These are phyloP conservation scores for Nowakowskiella sp. DNA, from an alignment of 192 early-diverging fungal genomes.

Conservation along the genomic window DNA sequence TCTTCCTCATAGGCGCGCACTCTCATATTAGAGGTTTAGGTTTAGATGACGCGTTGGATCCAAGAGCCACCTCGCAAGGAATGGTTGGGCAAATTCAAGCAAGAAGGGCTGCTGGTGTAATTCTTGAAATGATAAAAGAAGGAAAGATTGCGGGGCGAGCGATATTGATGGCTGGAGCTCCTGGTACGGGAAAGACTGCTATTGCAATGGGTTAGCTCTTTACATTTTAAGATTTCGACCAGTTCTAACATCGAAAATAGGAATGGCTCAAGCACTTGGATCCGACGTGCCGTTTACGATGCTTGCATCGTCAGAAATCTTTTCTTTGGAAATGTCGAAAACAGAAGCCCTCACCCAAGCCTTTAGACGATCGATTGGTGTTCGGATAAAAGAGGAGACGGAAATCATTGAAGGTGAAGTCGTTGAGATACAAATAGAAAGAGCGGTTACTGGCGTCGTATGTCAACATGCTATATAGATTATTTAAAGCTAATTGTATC, in stretches of 20 bases:
- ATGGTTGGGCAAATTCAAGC: constrained; percentile 97
- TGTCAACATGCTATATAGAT: constrained; percentile 5
- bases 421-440: constrained; percentile 95
- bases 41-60: constrained; percentile 88
- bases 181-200: constrained; percentile 97
- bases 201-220: constrained; percentile 87
- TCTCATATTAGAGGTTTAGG: constrained; percentile 97
- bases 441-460: constrained; percentile 81
- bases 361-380: constrained; percentile 93
- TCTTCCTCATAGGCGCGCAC: constrained; percentile 71
- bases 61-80: constrained; percentile 76
- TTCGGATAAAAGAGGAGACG: constrained; percentile 97
- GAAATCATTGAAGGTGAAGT: constrained; percentile 98
- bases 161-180: constrained; percentile 96
- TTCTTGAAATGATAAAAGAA: constrained; percentile 94
- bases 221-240: neutral
- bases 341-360: constrained; percentile 97
- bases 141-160: constrained; percentile 96
- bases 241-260: constrained; percentile 21
- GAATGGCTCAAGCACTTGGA: constrained; percentile 90
- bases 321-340: constrained; percentile 97
- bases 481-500: neutral
- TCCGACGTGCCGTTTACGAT: constrained; percentile 95
- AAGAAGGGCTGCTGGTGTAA: constrained; percentile 92
- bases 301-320: constrained; percentile 95